Evolutionary conservation across 768 basidiomycete species (phyloP), one percentile per base, ranked within the genome.

Genomic region (Tephrocybe sp.): DNA sequence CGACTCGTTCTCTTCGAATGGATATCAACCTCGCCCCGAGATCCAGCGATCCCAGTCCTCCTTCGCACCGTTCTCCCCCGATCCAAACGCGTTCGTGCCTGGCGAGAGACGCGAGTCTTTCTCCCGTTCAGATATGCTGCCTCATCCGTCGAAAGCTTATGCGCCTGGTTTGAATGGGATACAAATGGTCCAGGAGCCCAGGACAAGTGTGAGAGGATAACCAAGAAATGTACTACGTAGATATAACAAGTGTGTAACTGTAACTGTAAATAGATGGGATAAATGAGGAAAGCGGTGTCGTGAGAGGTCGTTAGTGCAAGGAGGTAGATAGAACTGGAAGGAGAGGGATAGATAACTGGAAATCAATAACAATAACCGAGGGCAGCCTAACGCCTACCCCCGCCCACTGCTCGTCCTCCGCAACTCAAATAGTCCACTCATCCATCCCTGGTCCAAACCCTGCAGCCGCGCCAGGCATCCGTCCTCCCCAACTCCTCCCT

Each of bases 11-110:
- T 53, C 57, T 3, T 56, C 57, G 13, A 52, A 53, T 22, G 55
- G 53, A 16, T 63, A 56, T 53, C 47, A 56, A 13, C 57, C 64
- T 3, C 69, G 67, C 34, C 61, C 68, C 10, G 71, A 70, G n/a
- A 53, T 68, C 13, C 66, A 69, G 37, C 69, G 71, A 38, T 45
- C 65, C 4, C 66, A 64, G 42, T 68, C 72, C 16, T 71, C 64
- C 50, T 90, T 90, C 64, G 85, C 86, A 6, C 88, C 88, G 3
- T 91, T 91, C 68, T 90, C 88, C 1, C 88, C 88, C 8, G 88
- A 90, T 57, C 82, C 84, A 8, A 84, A 79, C 55, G 64, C 72
- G 18, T 69, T 69, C 58, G 61, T 65, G 19, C 55, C 65, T 3
- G 70, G 74, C 51, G 64, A 63, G 37, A 5, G 11, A 29, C 27